Evolutionary conservation across 225 moss, liverwort and hornwort genomes (phyloP).

Genomic region (Sphagnum tenellum): DNA sequence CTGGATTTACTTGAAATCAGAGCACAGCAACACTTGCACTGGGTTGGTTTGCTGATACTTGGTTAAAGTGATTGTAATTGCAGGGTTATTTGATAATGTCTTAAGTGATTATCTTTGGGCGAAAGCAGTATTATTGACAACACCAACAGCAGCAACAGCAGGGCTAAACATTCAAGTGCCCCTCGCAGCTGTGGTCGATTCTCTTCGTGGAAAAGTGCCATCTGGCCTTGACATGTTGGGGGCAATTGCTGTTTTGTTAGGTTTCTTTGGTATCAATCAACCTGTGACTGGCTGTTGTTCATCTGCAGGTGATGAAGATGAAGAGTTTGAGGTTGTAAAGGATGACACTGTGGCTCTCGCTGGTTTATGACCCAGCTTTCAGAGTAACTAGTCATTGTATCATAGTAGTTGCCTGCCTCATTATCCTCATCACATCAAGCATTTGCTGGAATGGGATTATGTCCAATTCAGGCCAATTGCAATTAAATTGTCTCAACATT

Average conservation of each 20-base stretch:
- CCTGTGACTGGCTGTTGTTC: slow-evolving; percentile 40
- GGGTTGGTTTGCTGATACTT: too few species aligned
- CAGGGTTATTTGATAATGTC: slow-evolving; percentile 84
- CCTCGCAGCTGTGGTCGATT: slow-evolving; percentile 65
- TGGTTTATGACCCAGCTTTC: too few species aligned
- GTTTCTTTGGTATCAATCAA: slow-evolving; percentile 88
- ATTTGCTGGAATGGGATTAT: too few species aligned
- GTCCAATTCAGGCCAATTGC: too few species aligned
- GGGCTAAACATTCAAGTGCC: slow-evolving; percentile 90
- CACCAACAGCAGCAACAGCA: slow-evolving; percentile 82
- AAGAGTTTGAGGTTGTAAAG: slow-evolving; percentile 12
- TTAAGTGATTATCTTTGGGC: slow-evolving; percentile 97
- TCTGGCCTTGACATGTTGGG: slow-evolving; percentile 40
- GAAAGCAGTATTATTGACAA: slow-evolving; percentile 73
- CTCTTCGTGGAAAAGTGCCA: slow-evolving; percentile 52
- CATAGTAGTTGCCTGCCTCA: too few species aligned
- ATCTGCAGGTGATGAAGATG: slow-evolving; percentile 9
- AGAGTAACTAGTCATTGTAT: too few species aligned
- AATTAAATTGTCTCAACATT: too few species aligned
- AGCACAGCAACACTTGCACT: too few species aligned
- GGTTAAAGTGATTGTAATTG: not conserved
- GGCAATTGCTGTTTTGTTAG: slow-evolving; percentile 62
- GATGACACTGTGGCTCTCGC: not conserved
- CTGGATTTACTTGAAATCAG: too few species aligned
- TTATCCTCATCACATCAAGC: too few species aligned